These are phyloP conservation scores for Alternaria metachromatica DNA, from an alignment of 2,329 filamentous ascomycete genomes.

Conservation along the genomic window DNA sequence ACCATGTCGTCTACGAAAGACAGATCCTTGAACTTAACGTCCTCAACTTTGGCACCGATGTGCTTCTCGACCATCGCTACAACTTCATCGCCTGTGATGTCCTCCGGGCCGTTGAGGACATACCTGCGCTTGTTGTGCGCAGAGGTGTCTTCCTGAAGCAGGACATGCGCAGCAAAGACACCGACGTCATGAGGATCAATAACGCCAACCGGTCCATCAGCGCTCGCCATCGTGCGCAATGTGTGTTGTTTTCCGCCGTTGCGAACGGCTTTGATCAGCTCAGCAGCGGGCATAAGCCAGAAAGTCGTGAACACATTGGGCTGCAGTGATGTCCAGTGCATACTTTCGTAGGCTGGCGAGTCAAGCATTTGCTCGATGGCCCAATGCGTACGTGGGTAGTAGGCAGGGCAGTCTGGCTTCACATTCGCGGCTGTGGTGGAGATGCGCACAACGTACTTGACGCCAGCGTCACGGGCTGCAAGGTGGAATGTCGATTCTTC, in stretches of 20 bases:
- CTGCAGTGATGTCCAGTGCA: constrained; percentile 22
- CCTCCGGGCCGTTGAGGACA: constrained; percentile 21
- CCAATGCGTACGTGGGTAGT: constrained; percentile 26
- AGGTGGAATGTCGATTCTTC: constrained; percentile 26
- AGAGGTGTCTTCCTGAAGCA: constrained; percentile 13
- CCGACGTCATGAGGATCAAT: constrained; percentile 26
- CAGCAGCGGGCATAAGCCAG: constrained; percentile 4
- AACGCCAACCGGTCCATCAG: constrained; percentile 9
- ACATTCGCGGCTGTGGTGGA: constrained; percentile 22
- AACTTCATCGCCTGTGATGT: constrained; percentile 18
- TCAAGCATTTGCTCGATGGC: constrained; percentile 22
- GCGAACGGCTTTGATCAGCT: constrained; percentile 10
- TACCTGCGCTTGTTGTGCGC: constrained; percentile 21
- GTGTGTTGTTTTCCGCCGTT: constrained; percentile 9
- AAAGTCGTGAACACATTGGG: constrained; percentile 16
- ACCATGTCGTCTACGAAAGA: constrained; percentile 16
- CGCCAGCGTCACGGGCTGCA: constrained; percentile 15
- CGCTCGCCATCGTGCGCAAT: constrained; percentile 2
- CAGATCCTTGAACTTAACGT: constrained; percentile 18
- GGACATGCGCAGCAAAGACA: constrained; percentile 17
- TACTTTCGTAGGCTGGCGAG: not conserved
- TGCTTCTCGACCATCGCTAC: constrained; percentile 20
- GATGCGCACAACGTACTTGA: constrained; percentile 26
- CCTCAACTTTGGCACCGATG: constrained; percentile 17
- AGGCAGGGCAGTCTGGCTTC: constrained; percentile 11